A percentile compares a stretch with the other conserved stretches of the same genome.
Conservation (phyloP, 192 early-diverging fungal species). For the Backusella circina region DNA sequence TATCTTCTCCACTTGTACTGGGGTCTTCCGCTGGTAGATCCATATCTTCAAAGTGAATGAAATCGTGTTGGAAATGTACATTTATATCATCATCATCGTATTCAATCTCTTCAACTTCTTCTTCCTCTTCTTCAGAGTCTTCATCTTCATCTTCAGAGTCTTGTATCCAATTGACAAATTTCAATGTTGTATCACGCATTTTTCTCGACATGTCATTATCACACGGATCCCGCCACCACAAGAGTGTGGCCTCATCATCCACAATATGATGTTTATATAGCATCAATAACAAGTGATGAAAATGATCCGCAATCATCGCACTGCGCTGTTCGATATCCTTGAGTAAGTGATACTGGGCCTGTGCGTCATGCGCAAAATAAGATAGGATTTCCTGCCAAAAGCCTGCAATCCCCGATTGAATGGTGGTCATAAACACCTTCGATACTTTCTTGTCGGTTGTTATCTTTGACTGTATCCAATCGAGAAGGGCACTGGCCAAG, state of each 20-base stretch:
- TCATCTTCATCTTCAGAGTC: constrained; percentile 19
- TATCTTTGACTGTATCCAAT: constrained; percentile 19
- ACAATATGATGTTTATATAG: constrained; percentile 45
- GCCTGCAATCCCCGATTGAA: constrained; percentile 30
- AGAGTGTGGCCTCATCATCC: constrained; percentile 34
- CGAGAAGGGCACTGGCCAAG: constrained; percentile 31
- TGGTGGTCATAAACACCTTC: neutral
- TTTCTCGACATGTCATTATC: constrained; percentile 23
- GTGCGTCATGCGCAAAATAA: constrained; percentile 28
- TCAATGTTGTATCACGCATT: constrained; percentile 19
- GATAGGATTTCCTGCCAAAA: constrained; percentile 42
- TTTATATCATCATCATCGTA: neutral
- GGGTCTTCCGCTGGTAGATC: neutral
- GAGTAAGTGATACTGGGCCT: constrained; percentile 34
- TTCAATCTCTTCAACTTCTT: neutral
- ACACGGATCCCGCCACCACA: constrained; percentile 38
- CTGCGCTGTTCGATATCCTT: constrained; percentile 19
- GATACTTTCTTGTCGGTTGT: neutral
- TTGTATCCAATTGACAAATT: constrained; percentile 39
- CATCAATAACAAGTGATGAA: constrained; percentile 36
- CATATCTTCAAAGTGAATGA: neutral
- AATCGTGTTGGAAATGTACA: neutral
- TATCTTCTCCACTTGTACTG: neutral
- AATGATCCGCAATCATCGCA: constrained; percentile 21
- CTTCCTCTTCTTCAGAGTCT: neutral